phyloP scores from a whole-genome alignment of 148 eudicot species.

The Spergularia bocconei region DNA sequence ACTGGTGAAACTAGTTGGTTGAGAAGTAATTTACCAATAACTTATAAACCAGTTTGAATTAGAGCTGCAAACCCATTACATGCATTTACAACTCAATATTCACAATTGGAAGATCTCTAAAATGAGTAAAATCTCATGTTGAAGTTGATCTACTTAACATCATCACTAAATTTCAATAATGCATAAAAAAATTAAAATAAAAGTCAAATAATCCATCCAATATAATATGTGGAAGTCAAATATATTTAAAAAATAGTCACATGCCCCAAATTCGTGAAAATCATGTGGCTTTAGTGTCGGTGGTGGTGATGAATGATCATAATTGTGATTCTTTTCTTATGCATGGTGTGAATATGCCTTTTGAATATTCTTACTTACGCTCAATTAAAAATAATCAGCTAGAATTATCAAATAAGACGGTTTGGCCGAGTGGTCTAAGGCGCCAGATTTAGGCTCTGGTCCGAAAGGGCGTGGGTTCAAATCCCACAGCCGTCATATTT shows the following conservation, averaged over 20 bases:
- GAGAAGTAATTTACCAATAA: too few relatives aligned
- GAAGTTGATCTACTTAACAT: too few relatives aligned
- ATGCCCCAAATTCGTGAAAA: background rate
- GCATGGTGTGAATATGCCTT: background rate
- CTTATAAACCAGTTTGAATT: too few relatives aligned
- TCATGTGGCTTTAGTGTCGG: conserved; percentile 17
- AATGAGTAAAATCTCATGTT: too few relatives aligned
- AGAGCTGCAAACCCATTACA: too few relatives aligned
- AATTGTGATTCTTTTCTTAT: background rate
- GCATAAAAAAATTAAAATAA: too few relatives aligned
- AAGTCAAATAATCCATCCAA: background rate
- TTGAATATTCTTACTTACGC: background rate
- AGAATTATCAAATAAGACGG: conserved; percentile 34
- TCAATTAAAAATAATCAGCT: too few relatives aligned
- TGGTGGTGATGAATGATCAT: background rate
- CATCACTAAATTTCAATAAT: too few relatives aligned
- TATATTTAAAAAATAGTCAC: background rate
- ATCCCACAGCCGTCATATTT: conserved; percentile 65
- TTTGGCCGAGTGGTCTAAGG: conserved; percentile 71
- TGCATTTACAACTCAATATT: too few relatives aligned
- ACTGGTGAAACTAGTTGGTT: too few relatives aligned
- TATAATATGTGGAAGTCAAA: background rate
- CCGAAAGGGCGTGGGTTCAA: conserved; percentile 70
- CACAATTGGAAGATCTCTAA: too few relatives aligned
- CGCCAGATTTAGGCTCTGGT: conserved; percentile 69